Evolutionary conservation across 1,284 basidiomycete species (phyloP), one percentile per base, ranked within the genome.

Genomic region (Nidula niveotomentosa): DNA sequence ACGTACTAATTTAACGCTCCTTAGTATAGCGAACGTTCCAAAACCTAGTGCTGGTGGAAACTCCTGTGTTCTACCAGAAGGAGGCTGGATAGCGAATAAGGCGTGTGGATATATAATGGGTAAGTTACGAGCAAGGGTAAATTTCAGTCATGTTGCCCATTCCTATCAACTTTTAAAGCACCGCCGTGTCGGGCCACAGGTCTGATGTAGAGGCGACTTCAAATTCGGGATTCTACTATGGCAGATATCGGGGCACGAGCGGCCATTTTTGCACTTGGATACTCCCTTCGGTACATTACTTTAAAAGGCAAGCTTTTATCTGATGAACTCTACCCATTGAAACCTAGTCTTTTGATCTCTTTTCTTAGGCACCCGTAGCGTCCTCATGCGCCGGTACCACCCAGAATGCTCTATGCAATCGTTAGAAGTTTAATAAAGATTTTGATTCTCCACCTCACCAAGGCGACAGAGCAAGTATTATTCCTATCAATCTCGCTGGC

Each of bases 71-170:
- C 56, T 65, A 12, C 60, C 63, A 5, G 58, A 51, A 12, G 63
- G 59, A 8, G 63, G 62, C 4, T 65, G 61, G 61, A 63, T 63
- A 47, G 62, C 63, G 15, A 65, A 65, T 48, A 65, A 65, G 41
- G 47, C 57, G 52, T 65, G 62, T 51, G 63, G 63, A 41, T 65
- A 65, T 48, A 56, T 65, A n/a, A 62, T 65, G 62, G 62, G 63
- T 60, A 41, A 33, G 23, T 34, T 30, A 30, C 2, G 30, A 30
- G 30, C 30, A 4, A 30, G 30, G 30, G 30, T 30, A 30, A 30
- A 5, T 30, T 30, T 1, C 30, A 13, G 13, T 6, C 9, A 10
- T 49, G 18, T 1, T 36, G 34, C 13, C 12, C 18, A 12, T 45
- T n/a, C 6, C 30, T 30, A 2, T 30, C 18, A 8, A 47, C 2